Percentiles rank a stretch among this genome's conserved stretches.
Evolutionary conservation across 2,329 filamentous ascomycete species (phyloP).

Genomic region (Cercospora sp.): DNA sequence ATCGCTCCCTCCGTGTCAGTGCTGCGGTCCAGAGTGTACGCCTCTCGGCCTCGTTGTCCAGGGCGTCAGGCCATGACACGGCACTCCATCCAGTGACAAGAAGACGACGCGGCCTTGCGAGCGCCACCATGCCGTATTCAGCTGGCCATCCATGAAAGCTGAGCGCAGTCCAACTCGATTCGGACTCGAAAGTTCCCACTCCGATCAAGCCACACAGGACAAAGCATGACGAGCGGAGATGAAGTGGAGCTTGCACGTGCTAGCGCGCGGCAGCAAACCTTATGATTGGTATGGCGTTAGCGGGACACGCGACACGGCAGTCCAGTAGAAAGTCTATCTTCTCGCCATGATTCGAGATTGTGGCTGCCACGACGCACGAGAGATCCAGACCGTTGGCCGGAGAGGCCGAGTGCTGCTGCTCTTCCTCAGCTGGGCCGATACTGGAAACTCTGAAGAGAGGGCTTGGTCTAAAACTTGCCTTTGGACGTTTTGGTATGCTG

Average conservation of each 20-base stretch:
- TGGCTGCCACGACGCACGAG: background rate
- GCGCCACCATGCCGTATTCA: background rate
- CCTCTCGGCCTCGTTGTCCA: background rate
- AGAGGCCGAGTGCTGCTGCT: background rate
- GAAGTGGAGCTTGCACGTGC: background rate
- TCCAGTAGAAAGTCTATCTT: background rate
- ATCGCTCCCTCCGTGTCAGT: background rate
- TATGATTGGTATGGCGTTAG: background rate
- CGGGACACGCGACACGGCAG: background rate
- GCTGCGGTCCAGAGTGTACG: background rate
- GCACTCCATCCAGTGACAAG: background rate
- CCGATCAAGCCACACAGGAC: background rate
- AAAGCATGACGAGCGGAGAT: background rate
- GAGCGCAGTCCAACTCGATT: background rate
- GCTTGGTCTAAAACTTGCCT: background rate
- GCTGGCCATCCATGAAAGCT: background rate
- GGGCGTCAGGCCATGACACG: background rate
- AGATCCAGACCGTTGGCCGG: background rate
- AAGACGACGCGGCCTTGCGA: background rate
- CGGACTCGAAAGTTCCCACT: background rate
- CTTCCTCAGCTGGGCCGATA: background rate
- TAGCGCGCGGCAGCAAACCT: background rate
- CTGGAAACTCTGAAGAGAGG: background rate
- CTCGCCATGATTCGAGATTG: background rate
- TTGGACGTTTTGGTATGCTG: background rate